phyloP scores from a whole-genome alignment of 1,284 basidiomycete species.

The Pascua sp. region DNA sequence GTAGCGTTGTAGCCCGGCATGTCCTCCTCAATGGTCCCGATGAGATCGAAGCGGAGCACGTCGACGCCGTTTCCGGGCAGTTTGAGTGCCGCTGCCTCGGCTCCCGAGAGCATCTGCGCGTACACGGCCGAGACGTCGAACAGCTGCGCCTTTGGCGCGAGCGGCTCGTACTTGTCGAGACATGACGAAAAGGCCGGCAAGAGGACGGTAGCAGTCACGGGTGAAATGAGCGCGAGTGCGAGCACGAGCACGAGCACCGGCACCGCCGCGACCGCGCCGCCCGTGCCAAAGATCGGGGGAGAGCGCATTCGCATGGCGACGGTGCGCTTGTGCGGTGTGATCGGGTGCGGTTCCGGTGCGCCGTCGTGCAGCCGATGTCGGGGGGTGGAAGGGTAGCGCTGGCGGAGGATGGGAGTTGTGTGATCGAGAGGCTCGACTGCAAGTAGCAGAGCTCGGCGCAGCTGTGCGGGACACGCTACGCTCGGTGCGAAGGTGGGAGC shows the following conservation, averaged over 20 bases:
- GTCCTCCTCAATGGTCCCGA: conserved; percentile 46
- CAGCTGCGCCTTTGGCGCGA: conserved; percentile 26
- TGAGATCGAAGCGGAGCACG: conserved; percentile 45
- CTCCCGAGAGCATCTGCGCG: conserved; percentile 61
- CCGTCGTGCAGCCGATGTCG: no score
- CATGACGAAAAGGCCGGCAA: conserved; percentile 30
- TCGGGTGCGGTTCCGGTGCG: no score
- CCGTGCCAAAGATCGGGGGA: no score
- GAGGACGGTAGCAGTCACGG: conserved; percentile 24
- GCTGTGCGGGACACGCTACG: no score
- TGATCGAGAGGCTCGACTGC: not conserved
- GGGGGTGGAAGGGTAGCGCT: not conserved
- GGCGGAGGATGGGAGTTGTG: not conserved
- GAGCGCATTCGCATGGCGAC: no score
- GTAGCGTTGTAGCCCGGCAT: conserved; percentile 61
- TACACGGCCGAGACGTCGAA: conserved; percentile 67
- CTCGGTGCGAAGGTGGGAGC: no score
- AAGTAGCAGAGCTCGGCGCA: no score
- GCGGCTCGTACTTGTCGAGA: conserved; percentile 19
- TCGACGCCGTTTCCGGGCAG: conserved; percentile 34
- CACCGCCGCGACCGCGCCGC: not conserved
- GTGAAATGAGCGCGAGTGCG: conserved; percentile 10
- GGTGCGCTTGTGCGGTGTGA: no score
- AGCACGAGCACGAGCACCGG: conserved; percentile 1
- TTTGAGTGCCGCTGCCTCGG: conserved; percentile 41